A percentile compares a stretch with the other conserved stretches of the same genome.
Evolutionary conservation across 306 rosid species (phyloP).

Genomic region (Begonia masoniana): DNA sequence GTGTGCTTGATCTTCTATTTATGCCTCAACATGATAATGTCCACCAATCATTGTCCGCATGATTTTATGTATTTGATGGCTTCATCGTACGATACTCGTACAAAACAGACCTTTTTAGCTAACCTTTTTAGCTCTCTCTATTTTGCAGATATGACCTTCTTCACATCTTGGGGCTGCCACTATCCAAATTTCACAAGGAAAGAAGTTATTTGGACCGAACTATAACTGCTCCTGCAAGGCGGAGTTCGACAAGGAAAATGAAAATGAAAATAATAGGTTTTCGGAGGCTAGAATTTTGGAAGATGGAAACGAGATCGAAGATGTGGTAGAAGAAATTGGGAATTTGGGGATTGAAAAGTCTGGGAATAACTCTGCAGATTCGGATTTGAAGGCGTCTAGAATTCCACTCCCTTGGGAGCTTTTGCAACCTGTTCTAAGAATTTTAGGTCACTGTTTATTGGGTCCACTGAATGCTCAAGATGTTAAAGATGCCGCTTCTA

Average conservation of each 20-base stretch:
- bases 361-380: conserved; percentile 6
- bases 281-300: conserved; percentile 17
- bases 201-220: too few species aligned
- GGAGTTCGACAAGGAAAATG: conserved; percentile 27
- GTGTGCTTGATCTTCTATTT: too few species aligned
- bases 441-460: conserved; percentile 80
- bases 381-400: conserved; percentile 33
- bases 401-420: conserved; percentile 97
- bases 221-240: conserved; percentile 55
- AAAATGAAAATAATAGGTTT: conserved; percentile 14
- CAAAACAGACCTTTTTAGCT: too few species aligned
- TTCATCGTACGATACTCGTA: too few species aligned
- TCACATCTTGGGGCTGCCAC: too few species aligned
- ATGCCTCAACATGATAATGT: too few species aligned
- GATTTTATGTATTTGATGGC: too few species aligned
- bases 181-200: too few species aligned
- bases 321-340: conserved; percentile 27
- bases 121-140: too few species aligned
- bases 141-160: too few species aligned
- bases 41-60: too few species aligned
- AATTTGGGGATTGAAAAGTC: conserved; percentile 30
- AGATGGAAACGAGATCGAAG: conserved; percentile 24
- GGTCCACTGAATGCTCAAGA: conserved; percentile 71
- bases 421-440: conserved; percentile 70
- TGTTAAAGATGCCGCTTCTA: conserved; percentile 56